Evolutionary conservation across 495 filamentous ascomycete species (phyloP).

Genomic region (Penicillium crystallinum): DNA sequence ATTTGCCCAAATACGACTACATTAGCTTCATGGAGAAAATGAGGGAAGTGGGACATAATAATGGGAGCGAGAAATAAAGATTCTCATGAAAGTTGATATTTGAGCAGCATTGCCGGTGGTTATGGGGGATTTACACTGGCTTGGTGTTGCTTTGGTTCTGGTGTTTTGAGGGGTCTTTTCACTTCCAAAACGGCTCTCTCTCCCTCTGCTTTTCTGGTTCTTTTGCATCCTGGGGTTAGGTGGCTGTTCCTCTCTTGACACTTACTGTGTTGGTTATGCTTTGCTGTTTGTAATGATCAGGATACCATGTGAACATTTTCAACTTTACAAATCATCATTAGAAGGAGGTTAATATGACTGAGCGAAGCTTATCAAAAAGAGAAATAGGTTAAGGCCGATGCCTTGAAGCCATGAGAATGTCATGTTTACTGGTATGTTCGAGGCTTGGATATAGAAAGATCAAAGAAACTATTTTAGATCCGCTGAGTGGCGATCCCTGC

Average conservation of each 20-base stretch:
- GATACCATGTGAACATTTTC: conserved; percentile 22
- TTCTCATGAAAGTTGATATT: conserved; percentile 14
- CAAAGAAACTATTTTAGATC: not conserved
- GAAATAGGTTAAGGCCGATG: too few species aligned
- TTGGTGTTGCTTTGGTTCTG: conserved; percentile 21
- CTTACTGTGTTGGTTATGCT: conserved; percentile 18
- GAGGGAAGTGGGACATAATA: conserved; percentile 35
- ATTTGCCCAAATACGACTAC: conserved; percentile 81
- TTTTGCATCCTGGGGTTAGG: conserved; percentile 32
- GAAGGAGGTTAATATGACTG: not conserved
- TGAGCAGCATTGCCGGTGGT: conserved; percentile 28
- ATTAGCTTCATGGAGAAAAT: conserved; percentile 87
- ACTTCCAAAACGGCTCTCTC: conserved; percentile 8
- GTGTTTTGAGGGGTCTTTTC: conserved; percentile 16
- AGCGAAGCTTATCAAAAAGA: not conserved
- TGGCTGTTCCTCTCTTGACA: conserved; percentile 18
- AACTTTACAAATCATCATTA: not conserved
- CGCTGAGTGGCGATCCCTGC: not conserved
- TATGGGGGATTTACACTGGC: conserved; percentile 16
- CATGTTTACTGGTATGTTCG: not conserved
- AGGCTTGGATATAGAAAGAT: not conserved
- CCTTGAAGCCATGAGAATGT: too few species aligned
- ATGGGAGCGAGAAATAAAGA: conserved; percentile 26
- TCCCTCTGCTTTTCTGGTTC: conserved; percentile 15
- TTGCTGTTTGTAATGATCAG: conserved; percentile 18